Base-by-base conservation (phyloP, 805 yeast genomes). In the Yamadazyma laniorum region DNA sequence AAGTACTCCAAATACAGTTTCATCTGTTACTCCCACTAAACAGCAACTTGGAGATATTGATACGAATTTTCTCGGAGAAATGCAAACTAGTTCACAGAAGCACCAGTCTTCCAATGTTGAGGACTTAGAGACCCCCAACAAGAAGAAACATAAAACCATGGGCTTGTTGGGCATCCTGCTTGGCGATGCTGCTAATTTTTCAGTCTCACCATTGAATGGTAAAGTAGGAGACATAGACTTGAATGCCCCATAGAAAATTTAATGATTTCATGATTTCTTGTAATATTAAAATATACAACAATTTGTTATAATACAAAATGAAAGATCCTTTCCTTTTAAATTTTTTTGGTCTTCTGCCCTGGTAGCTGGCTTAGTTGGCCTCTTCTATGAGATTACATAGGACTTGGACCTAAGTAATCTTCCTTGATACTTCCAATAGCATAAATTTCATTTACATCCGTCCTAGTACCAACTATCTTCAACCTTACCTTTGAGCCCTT, bases 371-470 rank as follows among this genome's bases (percentile, higher is more conserved):
- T n/a, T n/a, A n/a, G n/a, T n/a, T n/a, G n/a, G n/a, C n/a, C n/a
- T 29, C 13, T 6, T 16, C 17, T 15, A n/a, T 31, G 18, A 12
- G 18, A 16, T 26, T 31, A 36, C 34, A 36, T 54, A 25, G 74
- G 74, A 55, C 70, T 64, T 39, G 95, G 95, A 38, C 99, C 99
- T 64, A 93, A 74, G 61, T 88, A 93, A 69, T 93, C 99, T 67
- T 93, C 99, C 63, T 91, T 93, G 56, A 93, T 91, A 63, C 95
- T 85, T 34, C 99, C 99, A 58, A 93, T 93, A 32, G 98, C 99
- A 60, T 88, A 87, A 59, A 93, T 91, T 53, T 93, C 91, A 55
- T 95, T 93, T 11, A 93, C 99, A 65, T 95, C 98, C 11, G 97
- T 86, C 58, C 97, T 78, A 19, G 96, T 93, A 65, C 98, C 99